A percentile compares a stretch with the other conserved stretches of the same genome.
These are phyloP conservation scores for Scedosporium dehoogii DNA, from an alignment of 2,329 filamentous ascomycete genomes.

Conservation along the genomic window DNA sequence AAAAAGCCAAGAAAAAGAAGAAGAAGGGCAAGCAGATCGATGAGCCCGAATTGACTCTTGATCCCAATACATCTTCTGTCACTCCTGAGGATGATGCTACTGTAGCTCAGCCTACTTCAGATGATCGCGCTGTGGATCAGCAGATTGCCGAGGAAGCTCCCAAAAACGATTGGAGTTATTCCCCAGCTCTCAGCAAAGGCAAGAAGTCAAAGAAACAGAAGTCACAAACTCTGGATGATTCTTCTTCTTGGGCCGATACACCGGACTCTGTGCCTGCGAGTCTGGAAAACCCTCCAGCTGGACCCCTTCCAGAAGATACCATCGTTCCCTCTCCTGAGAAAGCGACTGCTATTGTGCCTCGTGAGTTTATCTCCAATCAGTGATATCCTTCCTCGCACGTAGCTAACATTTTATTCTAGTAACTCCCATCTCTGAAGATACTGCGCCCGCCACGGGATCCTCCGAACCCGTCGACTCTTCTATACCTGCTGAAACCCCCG, in stretches of 20 bases:
- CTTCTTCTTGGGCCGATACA: not conserved
- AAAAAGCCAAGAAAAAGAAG: constrained; percentile 13
- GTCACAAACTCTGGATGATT: not conserved
- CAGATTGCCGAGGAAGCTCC: not conserved
- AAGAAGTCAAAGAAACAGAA: constrained; percentile 5
- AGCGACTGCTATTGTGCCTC: not conserved
- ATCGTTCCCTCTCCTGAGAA: not conserved
- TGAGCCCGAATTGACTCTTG: not conserved
- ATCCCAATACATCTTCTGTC: not conserved
- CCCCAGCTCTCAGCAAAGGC: not conserved
- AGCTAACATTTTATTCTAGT: not conserved
- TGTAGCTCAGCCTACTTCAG: not conserved
- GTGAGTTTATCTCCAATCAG: not conserved
- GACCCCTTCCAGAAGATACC: not conserved
- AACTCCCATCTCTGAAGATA: not conserved
- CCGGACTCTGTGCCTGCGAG: no score
- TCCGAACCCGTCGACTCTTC: not conserved
- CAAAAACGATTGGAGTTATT: not conserved
- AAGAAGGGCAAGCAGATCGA: constrained; percentile 3
- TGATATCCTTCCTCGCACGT: not conserved
- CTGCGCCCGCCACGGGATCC: not conserved
- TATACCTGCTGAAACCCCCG: not conserved
- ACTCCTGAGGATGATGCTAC: not conserved
- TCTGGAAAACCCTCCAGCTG: not conserved
- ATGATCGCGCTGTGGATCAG: not conserved